Evolutionary conservation across 2,329 filamentous ascomycete genomes (phyloP), one percentile per base, ranked within the genome.

Genomic region (Leptographium lundbergii): DNA sequence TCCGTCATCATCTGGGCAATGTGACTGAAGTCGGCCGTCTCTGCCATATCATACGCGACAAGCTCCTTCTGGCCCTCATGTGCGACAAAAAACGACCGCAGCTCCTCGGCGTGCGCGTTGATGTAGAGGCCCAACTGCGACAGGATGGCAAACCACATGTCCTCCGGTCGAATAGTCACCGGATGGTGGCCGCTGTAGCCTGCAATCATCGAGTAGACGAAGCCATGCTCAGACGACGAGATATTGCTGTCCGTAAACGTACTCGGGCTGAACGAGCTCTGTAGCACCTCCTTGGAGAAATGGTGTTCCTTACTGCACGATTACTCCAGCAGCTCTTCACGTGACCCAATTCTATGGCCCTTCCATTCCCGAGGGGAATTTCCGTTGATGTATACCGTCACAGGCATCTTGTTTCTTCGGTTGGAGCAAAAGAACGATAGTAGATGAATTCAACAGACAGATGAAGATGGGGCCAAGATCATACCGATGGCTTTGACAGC

Each of bases 121-220:
- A 54, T 42, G 53, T 54, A 42, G 34, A 54, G 42, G 53, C 53
- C 14, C 32, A 54, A 22, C 53, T 54, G 53, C 7, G 22, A 32
- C 27, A 79, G 63, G 61, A 79, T 76, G 36, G 75, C 69, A 57
- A 77, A 68, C 77, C 77, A 80, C 29, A 79, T 66, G 63, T 79
- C 77, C 54, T 80, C 77, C 1, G 77, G 77, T 2, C 76, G 73
- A 51, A 79, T 64, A 2, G 64, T 65, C 2, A 80, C 69, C 59
- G 75, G 70, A 57, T 75, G 71, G 60, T 77, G 72, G 9, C 68
- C 53, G 61, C 69, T 71, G 62, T 75, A 76, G 14, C 73, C 72
- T 10, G 67, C 58, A 22, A 72, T 29, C 51, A 59, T 17, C 3
- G 54, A 32, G 54, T 25, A 47, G 32, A 56, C 58, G 29, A 47